phyloP scores from a whole-genome alignment of 2,329 filamentous ascomycete genomes.

The Paramyrothecium sp. region DNA sequence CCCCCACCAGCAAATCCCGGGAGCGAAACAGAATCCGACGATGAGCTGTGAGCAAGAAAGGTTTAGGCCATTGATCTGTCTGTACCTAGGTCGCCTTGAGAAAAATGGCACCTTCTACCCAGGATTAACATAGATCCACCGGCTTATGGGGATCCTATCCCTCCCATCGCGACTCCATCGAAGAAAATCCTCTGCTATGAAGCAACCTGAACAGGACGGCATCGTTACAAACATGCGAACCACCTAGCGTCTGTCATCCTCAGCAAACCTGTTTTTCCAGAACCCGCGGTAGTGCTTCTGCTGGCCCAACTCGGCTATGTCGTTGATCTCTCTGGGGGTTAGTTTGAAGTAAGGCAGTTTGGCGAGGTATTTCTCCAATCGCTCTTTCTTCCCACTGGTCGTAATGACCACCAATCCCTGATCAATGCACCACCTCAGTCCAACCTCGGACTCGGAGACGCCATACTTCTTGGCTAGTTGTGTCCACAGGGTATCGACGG shows the following conservation, averaged over 20 bases:
- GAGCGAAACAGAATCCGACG: slow-evolving; percentile 55
- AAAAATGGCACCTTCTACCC: too few relatives aligned
- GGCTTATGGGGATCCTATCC: not conserved
- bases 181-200: not conserved
- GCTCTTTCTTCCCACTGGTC: slow-evolving; percentile 56
- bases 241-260: slow-evolving; percentile 42
- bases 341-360: slow-evolving; percentile 55
- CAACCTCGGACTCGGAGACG: slow-evolving; percentile 54
- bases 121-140: not conserved
- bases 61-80: too few relatives aligned
- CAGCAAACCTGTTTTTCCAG: slow-evolving; percentile 52
- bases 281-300: slow-evolving; percentile 62
- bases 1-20: slow-evolving; percentile 18
- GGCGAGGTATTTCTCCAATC: slow-evolving; percentile 54
- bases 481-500: slow-evolving; percentile 50
- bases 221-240: not conserved
- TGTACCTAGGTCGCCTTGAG: too few relatives aligned
- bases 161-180: not conserved
- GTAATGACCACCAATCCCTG: slow-evolving; percentile 58
- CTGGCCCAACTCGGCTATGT: slow-evolving; percentile 53
- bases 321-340: slow-evolving; percentile 55
- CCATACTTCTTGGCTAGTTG: slow-evolving; percentile 56
- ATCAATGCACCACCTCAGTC: slow-evolving; percentile 60
- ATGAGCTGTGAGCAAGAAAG: slow-evolving; percentile 43
- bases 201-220: too few relatives aligned